Base-by-base conservation (phyloP, 1,139 yeast genomes). In the Pichia sp. region DNA sequence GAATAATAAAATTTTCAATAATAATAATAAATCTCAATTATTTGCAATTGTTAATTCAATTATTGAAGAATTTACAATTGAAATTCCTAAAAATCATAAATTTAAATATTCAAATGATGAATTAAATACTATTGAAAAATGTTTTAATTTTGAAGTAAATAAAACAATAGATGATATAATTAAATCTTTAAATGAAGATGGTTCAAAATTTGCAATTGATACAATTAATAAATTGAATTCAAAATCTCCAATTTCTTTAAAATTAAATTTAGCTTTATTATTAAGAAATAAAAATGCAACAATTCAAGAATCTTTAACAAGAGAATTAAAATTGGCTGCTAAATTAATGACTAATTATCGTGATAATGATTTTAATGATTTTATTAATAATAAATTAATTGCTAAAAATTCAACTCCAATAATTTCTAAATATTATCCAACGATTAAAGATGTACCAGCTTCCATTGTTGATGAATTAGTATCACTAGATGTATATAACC, bases 171-270 rank as follows among this genome's bases (percentile, higher is more conserved):
- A 80, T 52, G 78, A 75, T 34, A 76, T 87, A 36, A 68, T 87
- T 41, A 68, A 70, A 12, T 76, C 75, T 30, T 74, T 92, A 54
- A 62, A 70, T 37, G 63, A 65, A 37, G 76, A 78, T 47, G 80
- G 81, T 10, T 73, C 82, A 16, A 76, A 72, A 42, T 90, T 90
- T 68, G 90, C 96, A n/a, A 54, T 64, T 31, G 62, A 70, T 46
- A 78, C 87, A 3, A 67, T 73, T 44, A 72, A 71, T 40, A 80
- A 76, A 34, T 70, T 92, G 52, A 62, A 66, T 28, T 60, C 70
- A 45, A 80, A 83, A 63, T 87, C 96, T 7, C 84, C 87, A 42
- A 72, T 87, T n/a, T 82, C 95, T 9, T 71, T 89, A 56, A 81
- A 84, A 59, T 78, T 89, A 33, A 81, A 89, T 1, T 73, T 81